A percentile compares a stretch with the other conserved stretches of the same genome.
Conservation (phyloP, 2,329 filamentous ascomycete genomes). For the Pezicula carpinea region DNA sequence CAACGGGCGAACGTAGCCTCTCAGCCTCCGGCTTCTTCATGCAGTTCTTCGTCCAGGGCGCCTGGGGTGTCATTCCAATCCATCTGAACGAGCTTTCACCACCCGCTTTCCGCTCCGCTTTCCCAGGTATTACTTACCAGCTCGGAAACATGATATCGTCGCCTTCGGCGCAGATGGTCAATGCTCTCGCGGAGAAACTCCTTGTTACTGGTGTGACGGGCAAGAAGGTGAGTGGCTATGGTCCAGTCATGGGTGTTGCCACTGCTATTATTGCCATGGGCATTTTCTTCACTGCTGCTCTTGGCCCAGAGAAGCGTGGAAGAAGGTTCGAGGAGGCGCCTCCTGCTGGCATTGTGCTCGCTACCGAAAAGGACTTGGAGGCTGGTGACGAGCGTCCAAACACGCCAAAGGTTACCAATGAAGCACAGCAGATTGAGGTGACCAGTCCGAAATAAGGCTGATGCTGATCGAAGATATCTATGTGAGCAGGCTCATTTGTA, state of each 20-base stretch:
- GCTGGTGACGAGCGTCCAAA: neutral
- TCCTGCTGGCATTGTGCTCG: conserved; percentile 40
- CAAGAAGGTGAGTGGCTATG: conserved; percentile 61
- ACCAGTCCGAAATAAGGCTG: neutral
- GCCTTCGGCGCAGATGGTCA: conserved; percentile 70
- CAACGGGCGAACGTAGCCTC: conserved; percentile 47
- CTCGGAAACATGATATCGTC: conserved; percentile 67
- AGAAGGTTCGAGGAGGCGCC: conserved; percentile 60
- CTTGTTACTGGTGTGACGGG: conserved; percentile 51
- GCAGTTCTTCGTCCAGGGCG: conserved; percentile 71
- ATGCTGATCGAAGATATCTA: too few relatives aligned
- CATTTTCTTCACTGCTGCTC: conserved; percentile 61
- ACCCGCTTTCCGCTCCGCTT: conserved; percentile 55
- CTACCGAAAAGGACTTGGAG: conserved; percentile 20
- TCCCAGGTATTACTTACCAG: conserved; percentile 59
- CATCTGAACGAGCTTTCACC: conserved; percentile 62
- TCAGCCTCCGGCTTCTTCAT: conserved; percentile 80
- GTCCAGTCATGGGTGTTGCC: conserved; percentile 69
- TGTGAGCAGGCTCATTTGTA: too few relatives aligned
- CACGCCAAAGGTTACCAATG: neutral
- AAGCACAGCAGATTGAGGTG: neutral
- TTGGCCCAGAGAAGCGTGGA: conserved; percentile 73
- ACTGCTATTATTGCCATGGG: conserved; percentile 72
- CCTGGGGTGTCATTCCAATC: conserved; percentile 56
- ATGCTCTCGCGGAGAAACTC: conserved; percentile 62